These are phyloP conservation scores for Hypoxylon sp. DNA, from an alignment of 2,329 filamentous ascomycete species.

Conservation along the genomic window DNA sequence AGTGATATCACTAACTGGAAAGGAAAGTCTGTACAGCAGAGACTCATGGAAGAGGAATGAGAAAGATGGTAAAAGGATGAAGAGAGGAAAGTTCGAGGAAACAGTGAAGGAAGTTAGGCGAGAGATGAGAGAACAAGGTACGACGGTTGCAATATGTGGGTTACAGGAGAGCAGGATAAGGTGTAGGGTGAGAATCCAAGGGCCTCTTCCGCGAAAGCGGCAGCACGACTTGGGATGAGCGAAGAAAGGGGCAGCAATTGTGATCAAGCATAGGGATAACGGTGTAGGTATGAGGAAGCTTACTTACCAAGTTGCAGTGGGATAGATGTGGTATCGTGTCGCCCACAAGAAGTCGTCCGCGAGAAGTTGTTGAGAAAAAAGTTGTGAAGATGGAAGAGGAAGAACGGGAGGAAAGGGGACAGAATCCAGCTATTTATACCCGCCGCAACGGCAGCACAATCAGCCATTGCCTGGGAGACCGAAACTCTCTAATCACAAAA, in stretches of 20 bases:
- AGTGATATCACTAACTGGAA: not conserved
- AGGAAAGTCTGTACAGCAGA: not conserved
- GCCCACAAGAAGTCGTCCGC: not conserved
- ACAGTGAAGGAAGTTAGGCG: not conserved
- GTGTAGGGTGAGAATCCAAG: not conserved
- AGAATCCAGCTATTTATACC: not conserved
- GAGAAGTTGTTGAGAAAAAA: too few relatives aligned
- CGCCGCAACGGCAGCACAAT: not conserved
- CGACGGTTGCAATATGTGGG: not conserved
- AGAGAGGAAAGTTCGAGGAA: not conserved
- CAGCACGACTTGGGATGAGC: not conserved
- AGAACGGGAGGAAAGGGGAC: not conserved
- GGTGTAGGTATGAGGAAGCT: not conserved
- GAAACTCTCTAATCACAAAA: not conserved
- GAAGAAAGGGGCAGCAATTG: not conserved
- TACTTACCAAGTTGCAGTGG: conserved; percentile 4
- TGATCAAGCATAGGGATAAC: not conserved
- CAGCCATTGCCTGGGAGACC: not conserved
- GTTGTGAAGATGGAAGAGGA: conserved; percentile 1
- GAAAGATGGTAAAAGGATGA: not conserved
- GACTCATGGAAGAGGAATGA: not conserved
- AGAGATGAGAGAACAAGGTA: not conserved
- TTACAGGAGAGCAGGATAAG: not conserved
- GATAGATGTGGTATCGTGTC: not conserved
- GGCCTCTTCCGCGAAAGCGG: not conserved